Conservation (phyloP, 805 yeast genomes). For the Yarrowia sp. region DNA sequence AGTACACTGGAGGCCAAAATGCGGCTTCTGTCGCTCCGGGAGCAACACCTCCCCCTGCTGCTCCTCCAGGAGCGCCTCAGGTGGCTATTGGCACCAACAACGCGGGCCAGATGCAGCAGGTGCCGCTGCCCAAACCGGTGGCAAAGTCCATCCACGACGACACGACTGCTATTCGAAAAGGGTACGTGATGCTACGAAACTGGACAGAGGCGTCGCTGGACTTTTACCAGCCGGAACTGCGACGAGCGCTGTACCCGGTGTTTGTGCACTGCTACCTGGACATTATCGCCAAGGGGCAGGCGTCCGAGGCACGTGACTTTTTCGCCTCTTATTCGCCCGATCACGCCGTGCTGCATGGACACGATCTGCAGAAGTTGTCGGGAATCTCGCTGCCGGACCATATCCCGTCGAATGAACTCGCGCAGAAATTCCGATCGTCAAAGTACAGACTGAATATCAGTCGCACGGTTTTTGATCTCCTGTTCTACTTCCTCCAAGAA, state of each 20-base stretch:
- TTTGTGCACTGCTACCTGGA: constrained; percentile 86
- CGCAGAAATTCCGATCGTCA: constrained; percentile 68
- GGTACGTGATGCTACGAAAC: constrained; percentile 72
- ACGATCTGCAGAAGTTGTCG: constrained; percentile 68
- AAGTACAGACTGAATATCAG: constrained; percentile 75
- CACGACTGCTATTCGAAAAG: constrained; percentile 46
- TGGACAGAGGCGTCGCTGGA: constrained; percentile 94
- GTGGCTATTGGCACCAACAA: constrained; percentile 39
- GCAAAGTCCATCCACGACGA: constrained; percentile 31
- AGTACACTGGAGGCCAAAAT: constrained; percentile 30
- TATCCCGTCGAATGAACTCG: constrained; percentile 75
- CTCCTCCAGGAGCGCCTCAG: constrained; percentile 24
- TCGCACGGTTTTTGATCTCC: constrained; percentile 77
- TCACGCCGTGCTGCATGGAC: constrained; percentile 71
- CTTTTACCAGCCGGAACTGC: constrained; percentile 81
- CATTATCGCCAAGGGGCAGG: constrained; percentile 62
- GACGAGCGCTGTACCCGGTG: constrained; percentile 83
- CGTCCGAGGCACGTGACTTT: constrained; percentile 62
- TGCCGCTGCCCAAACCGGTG: constrained; percentile 21
- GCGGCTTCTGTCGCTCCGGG: constrained; percentile 27
- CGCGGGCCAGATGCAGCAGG: constrained; percentile 25
- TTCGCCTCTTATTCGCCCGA: constrained; percentile 72
- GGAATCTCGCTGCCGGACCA: constrained; percentile 80
- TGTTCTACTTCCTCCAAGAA: constrained; percentile 84
- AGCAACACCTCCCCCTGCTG: constrained; percentile 28